A percentile compares a stretch with the other conserved stretches of the same genome.
phyloP scores from a whole-genome alignment of 2,329 filamentous ascomycete species.

The Didymella lethalis region DNA sequence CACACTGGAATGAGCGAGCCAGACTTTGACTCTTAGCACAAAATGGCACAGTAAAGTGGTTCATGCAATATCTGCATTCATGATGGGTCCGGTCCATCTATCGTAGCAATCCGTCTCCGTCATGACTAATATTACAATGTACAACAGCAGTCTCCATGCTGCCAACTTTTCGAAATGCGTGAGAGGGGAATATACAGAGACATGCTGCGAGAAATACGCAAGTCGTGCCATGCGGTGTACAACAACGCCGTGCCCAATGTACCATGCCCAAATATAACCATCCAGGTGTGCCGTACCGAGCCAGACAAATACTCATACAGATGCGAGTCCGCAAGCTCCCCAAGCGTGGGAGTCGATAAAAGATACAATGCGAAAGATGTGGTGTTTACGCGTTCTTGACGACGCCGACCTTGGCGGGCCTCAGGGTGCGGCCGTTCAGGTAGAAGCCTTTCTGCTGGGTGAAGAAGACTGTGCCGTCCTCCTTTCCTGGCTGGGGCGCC shows the following conservation, averaged over 20 bases:
- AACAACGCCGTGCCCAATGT: conserved; percentile 24
- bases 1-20: conserved; percentile 7
- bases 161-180: conserved; percentile 20
- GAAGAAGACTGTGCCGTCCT: conserved; percentile 88
- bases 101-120: conserved; percentile 10
- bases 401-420: conserved; percentile 94
- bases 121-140: conserved; percentile 24
- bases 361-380: neutral
- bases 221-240: conserved; percentile 3
- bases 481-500: conserved; percentile 84
- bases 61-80: conserved; percentile 12
- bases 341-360: neutral
- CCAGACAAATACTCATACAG: conserved; percentile 21
- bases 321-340: conserved; percentile 4
- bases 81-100: conserved; percentile 15
- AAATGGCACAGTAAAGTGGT: neutral
- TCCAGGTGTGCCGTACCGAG: conserved; percentile 17
- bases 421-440: conserved; percentile 86
- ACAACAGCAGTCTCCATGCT: conserved; percentile 11
- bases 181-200: conserved; percentile 25
- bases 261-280: conserved; percentile 15
- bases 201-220: conserved; percentile 1
- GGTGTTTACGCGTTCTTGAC: conserved; percentile 75
- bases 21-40: neutral
- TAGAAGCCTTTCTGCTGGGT: conserved; percentile 96